phyloP scores from a whole-genome alignment of 345 rosid genomes.

The Garcia nutans region DNA sequence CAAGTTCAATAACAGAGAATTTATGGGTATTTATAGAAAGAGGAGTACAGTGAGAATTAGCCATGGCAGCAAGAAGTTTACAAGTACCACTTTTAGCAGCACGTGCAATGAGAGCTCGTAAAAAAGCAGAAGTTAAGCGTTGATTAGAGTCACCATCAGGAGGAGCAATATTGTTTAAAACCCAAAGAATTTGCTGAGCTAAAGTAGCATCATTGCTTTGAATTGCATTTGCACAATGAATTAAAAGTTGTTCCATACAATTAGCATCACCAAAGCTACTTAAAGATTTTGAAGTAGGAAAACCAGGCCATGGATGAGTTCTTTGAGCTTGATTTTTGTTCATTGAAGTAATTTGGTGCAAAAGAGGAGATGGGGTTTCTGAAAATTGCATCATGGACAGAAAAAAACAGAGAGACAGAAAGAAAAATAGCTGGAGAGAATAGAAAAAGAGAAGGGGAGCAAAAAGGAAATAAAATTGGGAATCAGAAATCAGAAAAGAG shows the following conservation, averaged over 20 bases:
- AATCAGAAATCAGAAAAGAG: constrained; percentile 34
- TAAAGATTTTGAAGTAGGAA: constrained; percentile 50
- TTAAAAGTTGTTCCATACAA: constrained; percentile 85
- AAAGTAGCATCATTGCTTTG: constrained; percentile 76
- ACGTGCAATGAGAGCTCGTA: constrained; percentile 75
- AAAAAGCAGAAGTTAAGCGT: constrained; percentile 66
- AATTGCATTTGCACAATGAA: constrained; percentile 87
- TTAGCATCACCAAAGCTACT: constrained; percentile 65
- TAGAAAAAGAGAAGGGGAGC: not conserved
- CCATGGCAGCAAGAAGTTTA: constrained; percentile 54
- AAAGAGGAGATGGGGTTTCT: constrained; percentile 48
- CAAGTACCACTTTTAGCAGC: constrained; percentile 64
- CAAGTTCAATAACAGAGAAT: constrained; percentile 78
- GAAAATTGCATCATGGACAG: constrained; percentile 62
- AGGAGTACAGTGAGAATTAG: constrained; percentile 38
- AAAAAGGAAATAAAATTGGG: constrained; percentile 20
- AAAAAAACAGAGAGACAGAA: constrained; percentile 4
- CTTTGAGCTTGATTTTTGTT: constrained; percentile 44
- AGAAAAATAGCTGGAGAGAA: not conserved
- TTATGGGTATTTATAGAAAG: constrained; percentile 48
- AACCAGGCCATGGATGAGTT: constrained; percentile 68
- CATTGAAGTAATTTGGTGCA: constrained; percentile 42
- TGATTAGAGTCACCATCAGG: constrained; percentile 87
- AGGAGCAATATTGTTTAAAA: constrained; percentile 80
- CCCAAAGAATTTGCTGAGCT: constrained; percentile 88